Evolutionary conservation across 2,329 filamentous ascomycete species (phyloP).

Genomic region (Fusarium scirpi): DNA sequence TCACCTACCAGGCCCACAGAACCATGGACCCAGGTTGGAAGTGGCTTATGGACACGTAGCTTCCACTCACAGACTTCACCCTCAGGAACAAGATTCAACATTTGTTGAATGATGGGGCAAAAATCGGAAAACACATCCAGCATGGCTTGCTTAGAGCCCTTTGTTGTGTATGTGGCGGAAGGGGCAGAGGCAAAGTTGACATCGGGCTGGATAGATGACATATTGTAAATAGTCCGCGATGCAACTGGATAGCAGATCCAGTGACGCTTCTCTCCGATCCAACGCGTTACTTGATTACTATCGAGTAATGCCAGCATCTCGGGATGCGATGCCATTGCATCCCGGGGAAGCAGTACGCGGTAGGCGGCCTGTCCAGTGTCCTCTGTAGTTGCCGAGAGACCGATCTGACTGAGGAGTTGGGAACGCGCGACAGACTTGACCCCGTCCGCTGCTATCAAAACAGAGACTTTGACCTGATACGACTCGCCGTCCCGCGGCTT

Average conservation of each 20-base stretch:
- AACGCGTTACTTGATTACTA: conserved; percentile 75
- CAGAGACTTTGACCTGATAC: conserved; percentile 65
- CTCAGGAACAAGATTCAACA: conserved; percentile 71
- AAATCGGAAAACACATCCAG: conserved; percentile 71
- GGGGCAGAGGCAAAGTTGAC: conserved; percentile 69
- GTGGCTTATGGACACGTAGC: conserved; percentile 67
- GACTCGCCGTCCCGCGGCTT: conserved; percentile 67
- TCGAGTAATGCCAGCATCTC: conserved; percentile 77
- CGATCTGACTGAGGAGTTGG: conserved; percentile 40
- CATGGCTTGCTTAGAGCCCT: conserved; percentile 71
- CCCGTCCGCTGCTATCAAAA: conserved; percentile 67
- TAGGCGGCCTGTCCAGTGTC: conserved; percentile 84
- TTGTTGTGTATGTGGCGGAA: conserved; percentile 71
- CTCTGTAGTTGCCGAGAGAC: conserved; percentile 42
- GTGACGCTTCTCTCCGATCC: conserved; percentile 81
- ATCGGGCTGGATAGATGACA: conserved; percentile 72
- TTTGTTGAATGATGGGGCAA: conserved; percentile 67
- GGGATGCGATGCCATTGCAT: conserved; percentile 74
- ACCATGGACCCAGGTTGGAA: conserved; percentile 70
- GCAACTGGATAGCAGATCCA: conserved; percentile 83
- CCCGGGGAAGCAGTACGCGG: conserved; percentile 79
- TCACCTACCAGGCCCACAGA: conserved; percentile 70
- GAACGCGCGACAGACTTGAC: conserved; percentile 64
- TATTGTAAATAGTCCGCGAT: conserved; percentile 73
- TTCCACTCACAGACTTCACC: conserved; percentile 75